Evolutionary conservation across 208 protist species (phyloP).

Genomic region (Crithidia bombi): DNA sequence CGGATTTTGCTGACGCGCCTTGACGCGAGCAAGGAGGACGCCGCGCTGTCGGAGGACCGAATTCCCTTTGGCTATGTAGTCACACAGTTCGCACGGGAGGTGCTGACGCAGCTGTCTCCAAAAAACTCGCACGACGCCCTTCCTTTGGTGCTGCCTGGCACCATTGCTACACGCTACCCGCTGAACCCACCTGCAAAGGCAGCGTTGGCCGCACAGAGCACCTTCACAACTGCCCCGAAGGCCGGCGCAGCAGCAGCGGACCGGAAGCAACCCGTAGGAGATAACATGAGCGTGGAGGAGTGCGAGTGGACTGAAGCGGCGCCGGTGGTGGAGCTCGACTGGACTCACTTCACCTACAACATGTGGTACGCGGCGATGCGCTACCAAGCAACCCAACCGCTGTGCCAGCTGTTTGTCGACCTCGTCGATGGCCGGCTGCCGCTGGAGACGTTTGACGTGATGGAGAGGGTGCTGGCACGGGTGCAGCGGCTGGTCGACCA

Average conservation of each 20-base stretch:
- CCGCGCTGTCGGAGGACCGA: constrained; percentile 42
- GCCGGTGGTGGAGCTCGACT: constrained; percentile 59
- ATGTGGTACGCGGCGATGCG: constrained; percentile 67
- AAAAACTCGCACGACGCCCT: constrained; percentile 9
- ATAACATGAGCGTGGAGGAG: constrained; percentile 5
- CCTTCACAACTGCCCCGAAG: background rate
- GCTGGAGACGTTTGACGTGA: constrained; percentile 52
- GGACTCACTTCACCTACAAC: constrained; percentile 73
- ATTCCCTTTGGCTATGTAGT: constrained; percentile 76
- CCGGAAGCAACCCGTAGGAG: too few relatives aligned
- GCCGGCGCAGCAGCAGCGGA: background rate
- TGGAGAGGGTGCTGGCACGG: constrained; percentile 32
- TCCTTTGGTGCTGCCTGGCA: constrained; percentile 42
- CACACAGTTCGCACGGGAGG: constrained; percentile 45
- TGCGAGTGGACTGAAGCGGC: constrained; percentile 22
- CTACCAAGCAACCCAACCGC: constrained; percentile 58
- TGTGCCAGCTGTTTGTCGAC: constrained; percentile 69
- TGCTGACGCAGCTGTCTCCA: constrained; percentile 38
- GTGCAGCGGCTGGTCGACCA: constrained; percentile 35
- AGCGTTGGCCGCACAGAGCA: background rate
- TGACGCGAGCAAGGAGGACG: constrained; percentile 61
- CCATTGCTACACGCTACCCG: constrained; percentile 14
- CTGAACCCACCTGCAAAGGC: constrained; percentile 6
- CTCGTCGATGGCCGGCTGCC: constrained; percentile 62
- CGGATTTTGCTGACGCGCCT: constrained; percentile 35